Conservation (phyloP, 768 basidiomycete species). For the Neoboletus brunneissimus region DNA sequence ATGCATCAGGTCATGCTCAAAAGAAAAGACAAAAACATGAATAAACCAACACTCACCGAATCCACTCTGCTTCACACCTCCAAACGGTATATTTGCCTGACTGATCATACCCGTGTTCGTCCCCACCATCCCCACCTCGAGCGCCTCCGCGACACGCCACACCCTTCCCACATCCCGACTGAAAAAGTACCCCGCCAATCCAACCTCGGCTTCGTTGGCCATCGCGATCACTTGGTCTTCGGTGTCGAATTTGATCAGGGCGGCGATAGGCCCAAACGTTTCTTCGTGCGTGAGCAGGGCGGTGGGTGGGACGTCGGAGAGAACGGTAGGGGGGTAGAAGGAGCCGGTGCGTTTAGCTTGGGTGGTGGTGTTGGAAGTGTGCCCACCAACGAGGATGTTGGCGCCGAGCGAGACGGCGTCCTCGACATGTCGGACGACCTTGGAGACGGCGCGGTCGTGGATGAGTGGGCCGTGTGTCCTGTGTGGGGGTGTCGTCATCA, state of each 20-base stretch:
- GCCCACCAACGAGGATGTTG: slow-evolving; percentile 87
- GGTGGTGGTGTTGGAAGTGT: slow-evolving; percentile 48
- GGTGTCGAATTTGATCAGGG: slow-evolving; percentile 84
- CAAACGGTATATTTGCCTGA: slow-evolving; percentile 81
- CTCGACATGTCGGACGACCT: slow-evolving; percentile 81
- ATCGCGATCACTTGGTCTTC: slow-evolving; percentile 89
- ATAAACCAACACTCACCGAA: slow-evolving; percentile 37
- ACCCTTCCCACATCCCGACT: slow-evolving; percentile 80
- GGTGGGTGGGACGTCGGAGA: slow-evolving; percentile 72
- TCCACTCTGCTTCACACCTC: slow-evolving; percentile 90
- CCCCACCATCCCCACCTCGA: slow-evolving; percentile 94
- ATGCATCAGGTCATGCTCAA: background rate
- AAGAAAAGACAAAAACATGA: no score
- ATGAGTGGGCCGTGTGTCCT: slow-evolving; percentile 97
- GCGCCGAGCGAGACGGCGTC: slow-evolving; percentile 87
- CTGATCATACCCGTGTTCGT: slow-evolving; percentile 79
- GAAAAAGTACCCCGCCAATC: slow-evolving; percentile 95
- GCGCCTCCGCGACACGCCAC: slow-evolving; percentile 91
- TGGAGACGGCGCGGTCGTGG: slow-evolving; percentile 79
- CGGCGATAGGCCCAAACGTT: slow-evolving; percentile 93
- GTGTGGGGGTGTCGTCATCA: background rate
- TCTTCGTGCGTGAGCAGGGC: slow-evolving; percentile 77
- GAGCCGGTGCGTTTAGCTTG: slow-evolving; percentile 33
- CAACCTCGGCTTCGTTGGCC: slow-evolving; percentile 81
- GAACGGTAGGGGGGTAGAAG: slow-evolving; percentile 87